phyloP scores from a whole-genome alignment of 208 protist genomes.

The Trichomonas tenax region DNA sequence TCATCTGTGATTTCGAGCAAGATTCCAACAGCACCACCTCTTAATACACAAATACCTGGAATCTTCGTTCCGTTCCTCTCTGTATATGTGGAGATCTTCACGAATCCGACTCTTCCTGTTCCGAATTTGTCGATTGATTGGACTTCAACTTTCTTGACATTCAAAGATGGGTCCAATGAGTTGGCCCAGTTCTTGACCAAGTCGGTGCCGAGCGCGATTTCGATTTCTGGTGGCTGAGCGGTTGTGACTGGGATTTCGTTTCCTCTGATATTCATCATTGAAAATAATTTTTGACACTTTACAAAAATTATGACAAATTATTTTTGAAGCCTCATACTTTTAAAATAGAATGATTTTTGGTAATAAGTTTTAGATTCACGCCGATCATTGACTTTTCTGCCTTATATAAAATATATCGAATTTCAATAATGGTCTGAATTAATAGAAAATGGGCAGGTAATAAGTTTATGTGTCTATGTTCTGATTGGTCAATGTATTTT shows the following conservation, averaged over 20 bases:
- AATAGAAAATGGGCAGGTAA: no score
- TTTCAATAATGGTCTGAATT: no score
- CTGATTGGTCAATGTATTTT: no score
- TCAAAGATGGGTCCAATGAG: background rate
- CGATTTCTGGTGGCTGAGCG: background rate
- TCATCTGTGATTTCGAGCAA: background rate
- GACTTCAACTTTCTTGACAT: background rate
- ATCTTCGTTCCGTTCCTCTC: background rate
- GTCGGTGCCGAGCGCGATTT: background rate
- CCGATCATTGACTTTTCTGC: no score
- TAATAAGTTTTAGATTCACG: no score
- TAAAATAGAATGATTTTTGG: no score
- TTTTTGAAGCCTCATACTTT: no score
- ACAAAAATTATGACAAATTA: no score
- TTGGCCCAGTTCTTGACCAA: background rate
- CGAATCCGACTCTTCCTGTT: background rate
- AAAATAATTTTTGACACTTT: no score
- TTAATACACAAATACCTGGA: background rate
- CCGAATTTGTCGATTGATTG: slow-evolving; percentile 12
- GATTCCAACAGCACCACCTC: background rate
- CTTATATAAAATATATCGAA: no score
- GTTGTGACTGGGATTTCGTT: background rate
- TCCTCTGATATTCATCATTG: background rate
- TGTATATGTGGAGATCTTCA: background rate
- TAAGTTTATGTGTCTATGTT: no score